Base-by-base conservation (phyloP, 805 yeast genomes). In the Dipodascopsis uninucleata region DNA sequence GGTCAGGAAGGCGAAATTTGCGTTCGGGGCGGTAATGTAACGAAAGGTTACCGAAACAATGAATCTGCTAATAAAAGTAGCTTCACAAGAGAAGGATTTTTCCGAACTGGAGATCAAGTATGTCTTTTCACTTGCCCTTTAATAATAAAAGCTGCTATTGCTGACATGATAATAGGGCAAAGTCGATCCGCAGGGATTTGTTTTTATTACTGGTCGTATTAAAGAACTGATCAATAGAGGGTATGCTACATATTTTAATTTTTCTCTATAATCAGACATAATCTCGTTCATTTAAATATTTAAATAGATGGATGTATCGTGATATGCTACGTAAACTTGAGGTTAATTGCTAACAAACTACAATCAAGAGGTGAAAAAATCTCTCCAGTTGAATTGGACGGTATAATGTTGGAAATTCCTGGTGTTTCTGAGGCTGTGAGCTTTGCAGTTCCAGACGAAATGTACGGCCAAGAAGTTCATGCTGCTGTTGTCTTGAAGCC, bases 21-120 rank as follows among this genome's bases (percentile, higher is more conserved):
- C 20, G 75, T 82, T 43, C 70, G 72, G 47, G 93, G 90, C 17
- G 70, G 71, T 8, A 79, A 82, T 55, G 84, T 83, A 39, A 82
- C 89, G 5, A 67, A 72, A 7, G 89, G 89, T 1, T 83, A 83
- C 62, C 72, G 81, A 44, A 79, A 82, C 65, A 84, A 84, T 60
- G 74, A 72, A 26, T 79, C 79, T 63, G 90, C 89, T 31, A 83
- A 84, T 52, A 68, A 67, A 29, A 86, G 79, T 53, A 71, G 81
- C 26, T 82, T 79, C 65, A 79, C 87, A 9, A 53, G 65, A 40
- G 68, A 71, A 20, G 78, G 79, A 26, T 82, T 71, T 62, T 83
- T 83, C 75, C 74, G 85, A 52, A 83, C 93, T 4, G 93, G 93
- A 37, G 93, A 83, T 60, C 84, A n/a, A n/a, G n/a, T n/a, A n/a